Conservation (phyloP, 2,329 filamentous ascomycete species). For the Lithohypha guttulata region DNA sequence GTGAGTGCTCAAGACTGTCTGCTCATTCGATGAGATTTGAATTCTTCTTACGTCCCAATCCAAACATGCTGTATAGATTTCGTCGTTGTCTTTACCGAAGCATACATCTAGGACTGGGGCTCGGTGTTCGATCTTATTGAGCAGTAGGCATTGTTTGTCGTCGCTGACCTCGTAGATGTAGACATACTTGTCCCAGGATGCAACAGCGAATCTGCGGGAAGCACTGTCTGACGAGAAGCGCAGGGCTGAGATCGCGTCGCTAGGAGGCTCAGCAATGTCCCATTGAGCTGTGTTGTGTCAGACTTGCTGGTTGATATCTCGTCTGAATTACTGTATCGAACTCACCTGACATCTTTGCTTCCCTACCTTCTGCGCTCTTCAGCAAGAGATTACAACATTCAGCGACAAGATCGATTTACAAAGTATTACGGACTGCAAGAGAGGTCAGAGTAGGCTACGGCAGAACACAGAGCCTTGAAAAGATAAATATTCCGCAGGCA, state of each 20-base stretch:
- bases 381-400: too few species aligned
- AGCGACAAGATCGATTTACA: too few species aligned
- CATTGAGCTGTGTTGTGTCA: constrained; percentile 52
- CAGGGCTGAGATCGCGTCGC: constrained; percentile 77
- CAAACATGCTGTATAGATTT: constrained; percentile 75
- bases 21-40: constrained; percentile 59
- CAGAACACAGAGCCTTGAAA: too few species aligned
- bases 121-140: constrained; percentile 54
- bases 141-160: constrained; percentile 37
- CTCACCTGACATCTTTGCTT: constrained; percentile 16
- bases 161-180: constrained; percentile 78
- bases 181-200: constrained; percentile 87
- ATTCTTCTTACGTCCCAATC: constrained; percentile 78
- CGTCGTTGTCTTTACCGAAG: constrained; percentile 71
- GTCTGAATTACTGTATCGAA: background rate
- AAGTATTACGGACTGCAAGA: too few species aligned
- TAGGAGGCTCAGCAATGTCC: constrained; percentile 69
- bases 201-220: constrained; percentile 70
- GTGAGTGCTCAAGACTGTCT: constrained; percentile 69
- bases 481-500: too few species aligned
- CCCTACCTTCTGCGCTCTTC: too few species aligned
- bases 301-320: background rate
- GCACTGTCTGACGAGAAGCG: constrained; percentile 69
- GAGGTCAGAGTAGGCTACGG: too few species aligned
- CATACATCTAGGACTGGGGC: constrained; percentile 85